These are phyloP conservation scores for Thymus mandschuricus DNA, from an alignment of 257 asterid species.

Conservation along the genomic window DNA sequence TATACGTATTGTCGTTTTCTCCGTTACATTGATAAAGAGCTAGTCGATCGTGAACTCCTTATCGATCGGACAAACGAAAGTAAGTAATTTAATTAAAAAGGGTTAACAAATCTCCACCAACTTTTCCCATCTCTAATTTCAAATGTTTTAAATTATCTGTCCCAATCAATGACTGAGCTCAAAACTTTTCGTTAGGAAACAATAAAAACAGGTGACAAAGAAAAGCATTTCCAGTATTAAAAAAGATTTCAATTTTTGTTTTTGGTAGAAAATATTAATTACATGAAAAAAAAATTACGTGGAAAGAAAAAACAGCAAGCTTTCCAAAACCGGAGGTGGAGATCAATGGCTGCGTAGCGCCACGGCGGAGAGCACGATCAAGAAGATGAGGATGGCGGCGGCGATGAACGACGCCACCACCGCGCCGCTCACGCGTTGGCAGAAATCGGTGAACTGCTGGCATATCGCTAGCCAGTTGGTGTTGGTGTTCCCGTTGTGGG, in stretches of 20 bases:
- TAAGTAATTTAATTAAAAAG: too few species aligned
- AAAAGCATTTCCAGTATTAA: constrained; percentile 19
- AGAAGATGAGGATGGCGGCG: constrained; percentile 37
- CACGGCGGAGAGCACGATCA: constrained; percentile 46
- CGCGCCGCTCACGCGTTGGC: constrained; percentile 51
- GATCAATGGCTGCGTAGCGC: constrained; percentile 44
- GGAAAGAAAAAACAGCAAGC: neutral
- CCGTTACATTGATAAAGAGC: too few species aligned
- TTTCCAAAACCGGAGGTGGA: neutral
- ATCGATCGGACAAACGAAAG: too few species aligned
- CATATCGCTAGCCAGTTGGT: constrained; percentile 57
- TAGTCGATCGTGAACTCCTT: too few species aligned
- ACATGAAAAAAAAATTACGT: neutral
- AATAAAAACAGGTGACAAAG: constrained; percentile 15
- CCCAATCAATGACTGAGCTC: neutral
- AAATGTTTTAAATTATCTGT: too few species aligned
- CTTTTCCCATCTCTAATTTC: too few species aligned
- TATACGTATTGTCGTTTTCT: too few species aligned
- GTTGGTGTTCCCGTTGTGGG: constrained; percentile 52
- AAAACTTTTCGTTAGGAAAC: neutral
- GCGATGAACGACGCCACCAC: constrained; percentile 53
- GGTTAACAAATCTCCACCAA: too few species aligned
- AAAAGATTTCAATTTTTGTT: neutral
- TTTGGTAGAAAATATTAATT: neutral
- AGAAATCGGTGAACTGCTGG: constrained; percentile 49